Evolutionary conservation across 257 asterid genomes (phyloP).

Genomic region (Rauvolfia tetraphylla): DNA sequence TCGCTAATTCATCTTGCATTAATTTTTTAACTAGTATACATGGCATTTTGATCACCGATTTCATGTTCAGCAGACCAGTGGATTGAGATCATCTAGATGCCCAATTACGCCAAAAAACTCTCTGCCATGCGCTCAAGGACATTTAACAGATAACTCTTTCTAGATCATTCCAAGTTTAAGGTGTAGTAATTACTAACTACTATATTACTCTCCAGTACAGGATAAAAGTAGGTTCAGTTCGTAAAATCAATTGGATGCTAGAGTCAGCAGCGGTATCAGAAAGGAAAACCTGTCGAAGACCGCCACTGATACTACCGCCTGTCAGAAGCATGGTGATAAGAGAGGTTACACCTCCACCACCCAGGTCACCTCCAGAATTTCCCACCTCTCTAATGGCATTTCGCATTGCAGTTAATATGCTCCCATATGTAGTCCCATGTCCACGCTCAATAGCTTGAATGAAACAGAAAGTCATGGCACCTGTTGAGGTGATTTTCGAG

Average conservation of each 20-base stretch:
- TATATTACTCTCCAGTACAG: no score
- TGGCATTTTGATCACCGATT: background rate
- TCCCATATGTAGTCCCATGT: constrained; percentile 80
- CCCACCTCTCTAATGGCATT: constrained; percentile 67
- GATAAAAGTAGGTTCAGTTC: background rate
- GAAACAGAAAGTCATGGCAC: constrained; percentile 96
- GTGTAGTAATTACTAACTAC: background rate
- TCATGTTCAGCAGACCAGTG: constrained; percentile 1
- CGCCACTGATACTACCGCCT: constrained; percentile 72
- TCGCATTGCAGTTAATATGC: constrained; percentile 76
- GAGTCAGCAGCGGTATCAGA: background rate
- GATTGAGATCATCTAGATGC: background rate
- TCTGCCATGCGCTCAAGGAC: background rate
- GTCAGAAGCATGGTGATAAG: constrained; percentile 75
- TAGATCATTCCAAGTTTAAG: background rate
- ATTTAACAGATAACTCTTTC: background rate
- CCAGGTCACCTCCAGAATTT: constrained; percentile 51
- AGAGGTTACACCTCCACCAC: constrained; percentile 71
- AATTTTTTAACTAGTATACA: background rate
- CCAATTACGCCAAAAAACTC: background rate
- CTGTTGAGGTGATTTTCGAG: constrained; percentile 88
- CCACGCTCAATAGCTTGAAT: constrained; percentile 97
- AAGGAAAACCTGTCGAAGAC: constrained; percentile 64
- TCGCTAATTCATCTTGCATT: background rate
- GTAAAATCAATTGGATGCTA: background rate